Conservation (phyloP, 345 rosid genomes). For the Aquilaria yunnanensis region DNA sequence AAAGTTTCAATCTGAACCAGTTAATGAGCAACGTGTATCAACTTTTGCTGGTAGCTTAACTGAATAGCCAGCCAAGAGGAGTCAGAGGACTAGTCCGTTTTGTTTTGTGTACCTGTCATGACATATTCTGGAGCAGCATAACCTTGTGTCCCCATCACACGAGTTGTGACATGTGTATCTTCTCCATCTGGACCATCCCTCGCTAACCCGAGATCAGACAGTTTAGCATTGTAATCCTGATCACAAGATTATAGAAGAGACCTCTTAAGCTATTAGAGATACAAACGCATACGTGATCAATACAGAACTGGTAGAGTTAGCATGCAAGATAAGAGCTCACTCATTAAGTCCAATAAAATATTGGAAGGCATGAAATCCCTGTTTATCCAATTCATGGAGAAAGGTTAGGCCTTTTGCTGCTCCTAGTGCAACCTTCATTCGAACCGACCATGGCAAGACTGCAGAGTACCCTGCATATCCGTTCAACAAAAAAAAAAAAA, state of each 20-base stretch:
- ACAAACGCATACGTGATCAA: background rate
- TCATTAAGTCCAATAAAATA: slow-evolving; percentile 60
- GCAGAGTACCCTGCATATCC: slow-evolving; percentile 37
- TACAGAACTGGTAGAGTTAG: background rate
- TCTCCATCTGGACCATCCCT: slow-evolving; percentile 55
- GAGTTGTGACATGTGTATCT: slow-evolving; percentile 45
- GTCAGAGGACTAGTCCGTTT: too few relatives aligned
- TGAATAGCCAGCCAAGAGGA: too few relatives aligned
- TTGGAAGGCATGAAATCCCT: slow-evolving; percentile 80
- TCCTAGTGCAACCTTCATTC: slow-evolving; percentile 77
- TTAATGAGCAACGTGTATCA: too few relatives aligned
- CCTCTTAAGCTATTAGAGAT: background rate
- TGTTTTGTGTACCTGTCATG: slow-evolving; percentile 32
- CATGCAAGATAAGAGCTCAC: background rate
- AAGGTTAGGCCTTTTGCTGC: slow-evolving; percentile 83
- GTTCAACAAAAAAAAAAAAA: background rate
- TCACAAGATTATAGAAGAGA: too few relatives aligned
- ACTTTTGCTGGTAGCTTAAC: too few relatives aligned
- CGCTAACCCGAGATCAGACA: slow-evolving; percentile 52
- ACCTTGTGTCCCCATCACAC: slow-evolving; percentile 59
- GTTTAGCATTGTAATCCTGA: slow-evolving; percentile 38
- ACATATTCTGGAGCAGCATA: slow-evolving; percentile 50
- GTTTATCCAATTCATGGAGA: slow-evolving; percentile 65
- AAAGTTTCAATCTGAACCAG: background rate
- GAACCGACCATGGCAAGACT: slow-evolving; percentile 56